phyloP scores from a whole-genome alignment of 129 eudicot species.

The Saposhnikovia divaricata region DNA sequence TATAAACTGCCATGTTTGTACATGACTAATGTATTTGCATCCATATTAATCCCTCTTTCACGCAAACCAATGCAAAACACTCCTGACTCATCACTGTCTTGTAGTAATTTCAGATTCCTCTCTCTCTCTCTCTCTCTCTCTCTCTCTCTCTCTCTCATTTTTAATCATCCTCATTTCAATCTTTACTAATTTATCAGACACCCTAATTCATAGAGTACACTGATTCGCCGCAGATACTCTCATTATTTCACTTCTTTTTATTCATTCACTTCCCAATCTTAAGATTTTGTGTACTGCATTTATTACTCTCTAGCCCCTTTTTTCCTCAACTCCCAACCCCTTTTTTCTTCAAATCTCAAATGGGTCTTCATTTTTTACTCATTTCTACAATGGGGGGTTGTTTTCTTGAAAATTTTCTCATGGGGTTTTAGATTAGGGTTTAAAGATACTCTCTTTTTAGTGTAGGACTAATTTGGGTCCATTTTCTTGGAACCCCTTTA shows the following conservation, averaged over 20 bases:
- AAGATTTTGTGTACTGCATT: background rate
- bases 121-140: too few relatives aligned
- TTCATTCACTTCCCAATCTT: constrained; percentile 12
- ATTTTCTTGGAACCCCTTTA: background rate
- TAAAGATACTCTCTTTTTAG: background rate
- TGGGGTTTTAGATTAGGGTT: background rate
- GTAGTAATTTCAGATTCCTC: constrained; percentile 1
- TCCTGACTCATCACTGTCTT: constrained; percentile 1
- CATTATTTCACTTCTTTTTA: background rate
- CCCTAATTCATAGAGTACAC: constrained; percentile 4
- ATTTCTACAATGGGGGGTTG: background rate
- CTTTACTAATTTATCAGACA: background rate
- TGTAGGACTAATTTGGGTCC: too few relatives aligned
- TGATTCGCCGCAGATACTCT: constrained; percentile 7
- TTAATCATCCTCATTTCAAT: too few relatives aligned
- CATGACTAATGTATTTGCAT: background rate
- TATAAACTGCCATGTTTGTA: background rate
- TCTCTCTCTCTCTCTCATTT: constrained; percentile 3
- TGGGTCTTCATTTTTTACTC: background rate
- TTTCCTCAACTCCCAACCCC: background rate
- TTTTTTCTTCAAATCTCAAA: constrained; percentile 4
- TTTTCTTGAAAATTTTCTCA: background rate
- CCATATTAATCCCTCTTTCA: background rate
- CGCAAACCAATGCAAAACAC: constrained; percentile 10
- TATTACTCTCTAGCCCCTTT: background rate